Evolutionary conservation across 768 basidiomycete species (phyloP), one percentile per base, ranked within the genome.

Genomic region (Russula lepida): DNA sequence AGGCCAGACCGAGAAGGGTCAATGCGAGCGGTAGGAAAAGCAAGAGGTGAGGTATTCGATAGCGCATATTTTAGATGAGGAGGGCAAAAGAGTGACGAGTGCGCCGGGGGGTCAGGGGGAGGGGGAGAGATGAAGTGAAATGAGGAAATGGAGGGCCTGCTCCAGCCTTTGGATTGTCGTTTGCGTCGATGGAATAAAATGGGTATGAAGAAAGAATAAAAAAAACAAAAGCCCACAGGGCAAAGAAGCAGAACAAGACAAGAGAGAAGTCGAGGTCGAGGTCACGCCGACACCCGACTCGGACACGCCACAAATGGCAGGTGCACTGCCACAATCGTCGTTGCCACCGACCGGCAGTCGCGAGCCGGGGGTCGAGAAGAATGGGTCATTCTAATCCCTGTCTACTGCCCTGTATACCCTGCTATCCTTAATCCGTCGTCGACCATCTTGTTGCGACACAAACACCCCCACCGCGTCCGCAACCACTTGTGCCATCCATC

Each of bases 381-480:
- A 28, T 37, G 41, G 7, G 41, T 8, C 3, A 2, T 43, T 68
- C 84, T 86, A 83, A 35, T 83, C 85, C 23, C 85, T 83, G 67
- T 92, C 90, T 2, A 98, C 84, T 9, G 81, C 77, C 74, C 94
- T 95, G 79, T 98, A 98, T 53, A 80, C 73, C 71, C 92, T 92
- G 5, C 86, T 87, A 15, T 83, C 83, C 49, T 77, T 76, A 51
- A 75, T 76, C 59, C 86, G 76, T 62, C 81, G 74, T 58, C 77
- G 77, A 51, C 67, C 27, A 6, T 62, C 60, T 1, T 53, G 72
- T 2, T 75, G 75, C 53, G 73, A 72, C 59, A 74, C 70, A 63
- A 82, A 62, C 39, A 70, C 68, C 4, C 81, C 83, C n/a, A 88
- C 74, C 32, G 80, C 32, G n/a, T 70, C 73, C 11, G 86, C 81